Base-by-base conservation (phyloP, 2,329 filamentous ascomycete species). In the Phialophora chinensis region DNA sequence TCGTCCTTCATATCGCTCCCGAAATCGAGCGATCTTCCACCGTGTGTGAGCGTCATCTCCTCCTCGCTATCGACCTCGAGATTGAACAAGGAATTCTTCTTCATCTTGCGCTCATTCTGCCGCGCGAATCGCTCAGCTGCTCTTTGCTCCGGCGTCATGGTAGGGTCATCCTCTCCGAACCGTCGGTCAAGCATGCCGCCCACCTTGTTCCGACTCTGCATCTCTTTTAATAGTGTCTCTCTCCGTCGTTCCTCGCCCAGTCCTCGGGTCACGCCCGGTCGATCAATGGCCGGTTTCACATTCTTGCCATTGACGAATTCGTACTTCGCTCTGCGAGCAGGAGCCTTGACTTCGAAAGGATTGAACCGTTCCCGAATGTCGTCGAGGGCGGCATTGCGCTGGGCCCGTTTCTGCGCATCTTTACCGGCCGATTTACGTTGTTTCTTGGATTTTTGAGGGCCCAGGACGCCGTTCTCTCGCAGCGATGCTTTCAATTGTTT, bases 341-440 rank as follows among this genome's bases (percentile, higher is more conserved):
- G 88, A 66, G 91, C 88, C 79, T 96, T 96, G 77, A 97, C 87
- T 76, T 99, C 95, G 79, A 99, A 99, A 0, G 95, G 95, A 77
- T 99, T 99, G 86, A 98, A 98, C 72, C 93, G 90, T 75, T 98
- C 93, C 75, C 95, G 90, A 77, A 99, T 97, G 65, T 87, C 88
- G 73, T 91, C 88, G 69, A 99, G 84, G 17, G 93, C 91, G 63
- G 88, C 89, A 75, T 90, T 87, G 75, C 90, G 88, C 77, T 92
- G 88, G 29, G 92, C 85, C 67, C 91, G 89, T 79, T 92, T 91
- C 74, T 94, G 89, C 72, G 86, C 87, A 69, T 84, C 85, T 77
- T 89, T 88, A 62, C 85, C 87, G 75, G 86, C 85, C 75, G 90
- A 88, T 74, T 91, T 91, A 78, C 91, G 93, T 77, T 96, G 91